A percentile compares a stretch with the other conserved stretches of the same genome.
Evolutionary conservation across 1,139 yeast species (phyloP).

Genomic region (Candida pseudoviswanathii): DNA sequence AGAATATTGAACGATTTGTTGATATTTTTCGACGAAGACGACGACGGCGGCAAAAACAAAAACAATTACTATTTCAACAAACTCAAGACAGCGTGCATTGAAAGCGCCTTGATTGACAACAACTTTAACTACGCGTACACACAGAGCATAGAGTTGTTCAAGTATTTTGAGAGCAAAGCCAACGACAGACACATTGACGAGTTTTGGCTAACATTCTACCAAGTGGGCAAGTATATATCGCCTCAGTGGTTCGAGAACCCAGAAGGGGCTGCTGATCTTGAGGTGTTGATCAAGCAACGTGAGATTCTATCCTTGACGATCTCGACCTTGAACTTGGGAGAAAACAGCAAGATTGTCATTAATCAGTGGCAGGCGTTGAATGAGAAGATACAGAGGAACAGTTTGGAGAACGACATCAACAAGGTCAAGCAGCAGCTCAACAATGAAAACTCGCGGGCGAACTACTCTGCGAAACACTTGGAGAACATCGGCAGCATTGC

Average conservation of each 20-base stretch:
- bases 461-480: constrained; percentile 3
- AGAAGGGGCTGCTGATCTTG: constrained; percentile 17
- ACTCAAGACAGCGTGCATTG: constrained; percentile 55
- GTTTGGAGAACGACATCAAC: constrained; percentile 14
- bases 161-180: constrained; percentile 17
- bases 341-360: constrained; percentile 34
- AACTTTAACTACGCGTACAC: constrained; percentile 58
- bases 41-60: not conserved
- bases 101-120: constrained; percentile 54
- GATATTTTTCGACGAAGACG: constrained; percentile 21
- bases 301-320: constrained; percentile 50
- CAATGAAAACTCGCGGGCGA: constrained; percentile 1
- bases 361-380: constrained; percentile 42
- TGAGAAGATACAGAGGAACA: constrained; percentile 27
- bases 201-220: constrained; percentile 63
- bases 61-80: constrained; percentile 30
- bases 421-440: constrained; percentile 7
- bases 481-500: constrained; percentile 24
- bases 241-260: constrained; percentile 47
- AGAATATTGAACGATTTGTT: constrained; percentile 43
- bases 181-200: constrained; percentile 25
- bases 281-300: constrained; percentile 43
- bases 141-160: constrained; percentile 33
- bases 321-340: constrained; percentile 17
- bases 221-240: constrained; percentile 57